A percentile compares a stretch with the other conserved stretches of the same genome.
Conservation (phyloP, 129 eudicot genomes). For the Rutidosis leptorrhynchoides region DNA sequence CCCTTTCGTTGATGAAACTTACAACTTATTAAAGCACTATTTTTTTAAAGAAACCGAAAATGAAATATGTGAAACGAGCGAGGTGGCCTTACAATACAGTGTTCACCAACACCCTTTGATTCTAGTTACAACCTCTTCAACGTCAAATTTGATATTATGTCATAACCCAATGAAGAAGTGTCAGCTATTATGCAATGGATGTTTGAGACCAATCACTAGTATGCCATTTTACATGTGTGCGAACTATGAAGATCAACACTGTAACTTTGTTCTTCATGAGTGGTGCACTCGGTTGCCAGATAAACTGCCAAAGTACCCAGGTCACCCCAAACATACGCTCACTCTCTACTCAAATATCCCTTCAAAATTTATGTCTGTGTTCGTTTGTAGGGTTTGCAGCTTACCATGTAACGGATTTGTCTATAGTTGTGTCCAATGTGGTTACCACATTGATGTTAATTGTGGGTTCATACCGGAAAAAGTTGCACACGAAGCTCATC, state of each 20-base stretch:
- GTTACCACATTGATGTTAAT: too few species aligned
- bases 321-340: background rate
- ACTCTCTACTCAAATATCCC: background rate
- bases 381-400: background rate
- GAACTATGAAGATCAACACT: too few species aligned
- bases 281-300: too few species aligned
- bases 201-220: too few species aligned
- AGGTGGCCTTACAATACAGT: background rate
- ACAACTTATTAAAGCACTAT: background rate
- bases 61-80: background rate
- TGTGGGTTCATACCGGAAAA: background rate
- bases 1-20: background rate
- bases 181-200: too few species aligned
- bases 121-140: too few species aligned
- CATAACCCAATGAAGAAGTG: too few species aligned
- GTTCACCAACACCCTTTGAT: background rate
- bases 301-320: background rate
- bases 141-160: too few species aligned
- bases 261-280: too few species aligned
- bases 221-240: too few species aligned
- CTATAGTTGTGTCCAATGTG: slow-evolving; percentile 5
- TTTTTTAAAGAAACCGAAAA: background rate
- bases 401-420: background rate
- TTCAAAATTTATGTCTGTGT: background rate
- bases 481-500: background rate